Percentiles rank a stretch among this genome's conserved stretches.
phyloP scores from a whole-genome alignment of 2,329 filamentous ascomycete genomes.

The Fusarium sp. region DNA sequence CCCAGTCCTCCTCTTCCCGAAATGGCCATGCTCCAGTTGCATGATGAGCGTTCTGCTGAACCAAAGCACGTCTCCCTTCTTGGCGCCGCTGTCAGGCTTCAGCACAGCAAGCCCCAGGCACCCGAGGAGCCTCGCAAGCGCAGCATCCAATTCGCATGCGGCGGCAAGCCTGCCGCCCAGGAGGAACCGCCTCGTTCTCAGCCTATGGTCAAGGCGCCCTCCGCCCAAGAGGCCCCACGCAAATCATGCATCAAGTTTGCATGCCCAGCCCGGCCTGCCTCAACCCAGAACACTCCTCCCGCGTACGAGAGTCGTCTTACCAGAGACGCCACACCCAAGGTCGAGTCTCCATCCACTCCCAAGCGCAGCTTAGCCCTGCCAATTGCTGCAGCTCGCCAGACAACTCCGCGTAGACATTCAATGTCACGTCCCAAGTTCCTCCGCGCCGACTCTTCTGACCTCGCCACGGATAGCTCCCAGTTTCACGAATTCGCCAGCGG shows the following conservation, averaged over 20 bases:
- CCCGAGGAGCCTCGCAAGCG: slow-evolving; percentile 69
- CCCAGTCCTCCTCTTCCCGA: slow-evolving; percentile 85
- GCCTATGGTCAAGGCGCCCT: slow-evolving; percentile 47
- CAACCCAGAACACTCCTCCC: slow-evolving; percentile 53
- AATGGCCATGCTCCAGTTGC: slow-evolving; percentile 57
- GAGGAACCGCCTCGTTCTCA: slow-evolving; percentile 51
- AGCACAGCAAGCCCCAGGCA: slow-evolving; percentile 53
- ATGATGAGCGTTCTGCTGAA: slow-evolving; percentile 44
- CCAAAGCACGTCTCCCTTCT: slow-evolving; percentile 42
- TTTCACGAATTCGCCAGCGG: slow-evolving; percentile 96
- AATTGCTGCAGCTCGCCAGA: slow-evolving; percentile 41
- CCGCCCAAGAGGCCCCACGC: slow-evolving; percentile 54
- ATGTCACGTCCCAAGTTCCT: slow-evolving; percentile 56
- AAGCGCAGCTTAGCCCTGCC: slow-evolving; percentile 42
- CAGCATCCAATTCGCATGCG: slow-evolving; percentile 92
- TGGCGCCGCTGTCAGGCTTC: slow-evolving; percentile 36
- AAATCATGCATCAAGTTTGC: slow-evolving; percentile 79
- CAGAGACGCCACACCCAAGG: slow-evolving; percentile 27
- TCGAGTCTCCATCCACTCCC: slow-evolving; percentile 47
- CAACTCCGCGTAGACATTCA: slow-evolving; percentile 38
- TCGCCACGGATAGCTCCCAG: slow-evolving; percentile 64
- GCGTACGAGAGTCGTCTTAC: slow-evolving; percentile 28
- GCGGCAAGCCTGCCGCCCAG: slow-evolving; percentile 64
- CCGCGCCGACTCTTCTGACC: slow-evolving; percentile 59
- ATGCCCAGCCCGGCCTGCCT: slow-evolving; percentile 66